These are phyloP conservation scores for Aschersonia sp. DNA, from an alignment of 2,329 filamentous ascomycete genomes.

Conservation along the genomic window DNA sequence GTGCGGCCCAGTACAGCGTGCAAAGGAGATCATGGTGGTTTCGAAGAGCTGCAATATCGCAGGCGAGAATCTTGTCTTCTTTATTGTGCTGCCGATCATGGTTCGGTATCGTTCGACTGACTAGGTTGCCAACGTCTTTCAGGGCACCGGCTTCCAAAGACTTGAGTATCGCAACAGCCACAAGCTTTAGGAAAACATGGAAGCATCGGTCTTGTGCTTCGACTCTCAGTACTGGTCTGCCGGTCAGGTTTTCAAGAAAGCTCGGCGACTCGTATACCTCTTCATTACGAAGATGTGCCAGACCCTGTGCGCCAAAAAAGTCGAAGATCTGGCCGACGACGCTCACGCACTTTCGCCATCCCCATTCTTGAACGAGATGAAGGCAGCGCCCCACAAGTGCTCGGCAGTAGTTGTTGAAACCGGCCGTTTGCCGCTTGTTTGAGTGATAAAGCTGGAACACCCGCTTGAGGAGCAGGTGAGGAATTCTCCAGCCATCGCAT, in stretches of 20 bases:
- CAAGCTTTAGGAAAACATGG: constrained; percentile 51
- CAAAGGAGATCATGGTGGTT: constrained; percentile 57
- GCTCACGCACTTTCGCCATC: constrained; percentile 42
- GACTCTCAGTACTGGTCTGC: constrained; percentile 30
- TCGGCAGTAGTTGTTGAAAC: constrained; percentile 52
- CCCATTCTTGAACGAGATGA: constrained; percentile 49
- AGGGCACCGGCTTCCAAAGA: constrained; percentile 29
- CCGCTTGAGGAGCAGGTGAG: constrained; percentile 39
- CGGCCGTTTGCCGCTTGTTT: constrained; percentile 39
- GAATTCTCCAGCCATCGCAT: constrained; percentile 44
- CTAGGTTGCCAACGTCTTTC: constrained; percentile 46
- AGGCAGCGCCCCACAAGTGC: constrained; percentile 46
- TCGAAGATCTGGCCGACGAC: constrained; percentile 50
- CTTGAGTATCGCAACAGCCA: constrained; percentile 40
- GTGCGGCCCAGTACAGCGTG: constrained; percentile 50
- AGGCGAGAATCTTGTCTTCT: constrained; percentile 42
- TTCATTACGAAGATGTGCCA: constrained; percentile 50
- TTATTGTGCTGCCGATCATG: constrained; percentile 50
- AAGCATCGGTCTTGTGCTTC: constrained; percentile 46
- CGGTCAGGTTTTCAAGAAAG: constrained; percentile 42
- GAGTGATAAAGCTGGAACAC: constrained; percentile 43
- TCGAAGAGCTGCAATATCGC: constrained; percentile 47
- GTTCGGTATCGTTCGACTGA: constrained; percentile 48
- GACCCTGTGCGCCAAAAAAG: constrained; percentile 48
- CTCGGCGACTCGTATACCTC: constrained; percentile 44